Percentiles rank a stretch among this genome's conserved stretches.
Conservation (phyloP, 1,284 basidiomycete species). For the Papiliotrema laurentii region DNA sequence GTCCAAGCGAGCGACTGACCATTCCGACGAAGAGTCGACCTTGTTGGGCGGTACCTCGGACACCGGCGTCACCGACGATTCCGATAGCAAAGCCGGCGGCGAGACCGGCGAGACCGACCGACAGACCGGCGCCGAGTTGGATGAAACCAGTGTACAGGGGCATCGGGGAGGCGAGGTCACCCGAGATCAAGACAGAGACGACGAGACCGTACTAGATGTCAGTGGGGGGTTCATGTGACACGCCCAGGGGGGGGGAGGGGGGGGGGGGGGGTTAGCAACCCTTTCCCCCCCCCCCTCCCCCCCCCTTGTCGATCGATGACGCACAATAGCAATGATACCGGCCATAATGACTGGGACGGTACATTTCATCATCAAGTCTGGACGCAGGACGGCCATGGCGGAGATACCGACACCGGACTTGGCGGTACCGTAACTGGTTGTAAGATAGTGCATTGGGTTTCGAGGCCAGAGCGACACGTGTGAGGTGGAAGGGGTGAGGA, state of each 20-base stretch:
- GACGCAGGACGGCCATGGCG: slow-evolving; percentile 93
- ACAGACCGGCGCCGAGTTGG: slow-evolving; percentile 82
- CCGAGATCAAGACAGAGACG: slow-evolving; percentile 81
- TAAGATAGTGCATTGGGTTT: background rate
- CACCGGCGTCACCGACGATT: slow-evolving; percentile 93
- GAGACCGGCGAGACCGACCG: slow-evolving; percentile 81
- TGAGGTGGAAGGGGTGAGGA: slow-evolving; percentile 1
- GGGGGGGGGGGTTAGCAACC: too few species aligned
- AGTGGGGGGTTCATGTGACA: background rate
- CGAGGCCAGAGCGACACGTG: background rate
- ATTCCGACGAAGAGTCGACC: slow-evolving; percentile 81
- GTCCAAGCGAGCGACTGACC: slow-evolving; percentile 19
- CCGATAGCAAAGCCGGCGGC: slow-evolving; percentile 90
- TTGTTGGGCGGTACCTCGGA: slow-evolving; percentile 84
- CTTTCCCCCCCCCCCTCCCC: too few species aligned
- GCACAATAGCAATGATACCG: slow-evolving; percentile 89
- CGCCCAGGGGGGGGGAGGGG: background rate
- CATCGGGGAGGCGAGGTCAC: slow-evolving; percentile 55
- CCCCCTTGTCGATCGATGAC: too few species aligned
- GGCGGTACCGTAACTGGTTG: slow-evolving; percentile 69
- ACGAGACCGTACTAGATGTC: slow-evolving; percentile 72
- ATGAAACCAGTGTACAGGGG: slow-evolving; percentile 79
- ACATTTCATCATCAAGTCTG: slow-evolving; percentile 92
- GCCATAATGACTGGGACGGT: slow-evolving; percentile 98
- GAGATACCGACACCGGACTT: slow-evolving; percentile 99